Percentiles rank a stretch among this genome's conserved stretches.
Conservation (phyloP, 2,329 filamentous ascomycete genomes). For the Incumbomyces delicatus region DNA sequence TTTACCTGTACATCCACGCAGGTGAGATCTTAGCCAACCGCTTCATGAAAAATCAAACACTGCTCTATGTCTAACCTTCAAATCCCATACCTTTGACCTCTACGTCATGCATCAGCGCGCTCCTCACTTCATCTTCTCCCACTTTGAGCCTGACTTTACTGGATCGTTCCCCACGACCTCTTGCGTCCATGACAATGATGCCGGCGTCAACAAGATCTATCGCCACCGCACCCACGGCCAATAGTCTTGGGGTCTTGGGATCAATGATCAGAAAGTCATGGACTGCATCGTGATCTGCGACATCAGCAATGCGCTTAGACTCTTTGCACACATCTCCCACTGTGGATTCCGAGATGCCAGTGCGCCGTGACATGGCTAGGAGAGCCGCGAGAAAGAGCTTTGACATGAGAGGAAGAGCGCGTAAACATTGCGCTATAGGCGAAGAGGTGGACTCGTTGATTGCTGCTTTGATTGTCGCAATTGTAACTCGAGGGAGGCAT, state of each 20-base stretch:
- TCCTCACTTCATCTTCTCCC: constrained; percentile 80
- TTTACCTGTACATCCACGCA: too few relatives aligned
- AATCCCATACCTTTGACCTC: constrained; percentile 76
- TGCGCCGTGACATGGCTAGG: constrained; percentile 66
- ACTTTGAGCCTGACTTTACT: constrained; percentile 79
- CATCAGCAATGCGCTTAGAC: constrained; percentile 56
- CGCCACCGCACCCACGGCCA: constrained; percentile 61
- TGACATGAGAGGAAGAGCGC: constrained; percentile 66
- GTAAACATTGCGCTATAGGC: constrained; percentile 80
- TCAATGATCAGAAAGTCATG: constrained; percentile 44
- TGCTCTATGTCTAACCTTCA: constrained; percentile 1
- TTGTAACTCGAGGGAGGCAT: constrained; percentile 60
- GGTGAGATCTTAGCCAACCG: background rate
- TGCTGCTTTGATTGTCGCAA: constrained; percentile 83
- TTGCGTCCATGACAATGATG: constrained; percentile 71
- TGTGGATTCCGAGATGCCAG: constrained; percentile 76
- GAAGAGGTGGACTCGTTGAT: constrained; percentile 93
- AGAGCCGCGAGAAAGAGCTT: constrained; percentile 82
- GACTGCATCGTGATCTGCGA: constrained; percentile 48
- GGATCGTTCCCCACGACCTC: constrained; percentile 66
- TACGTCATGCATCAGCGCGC: constrained; percentile 78
- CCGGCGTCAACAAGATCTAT: constrained; percentile 79
- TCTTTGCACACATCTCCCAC: constrained; percentile 87
- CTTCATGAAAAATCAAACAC: too few relatives aligned
- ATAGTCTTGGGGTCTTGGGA: constrained; percentile 35